Base-by-base conservation (phyloP, 2,329 filamentous ascomycete species). In the Cyphellophora attinorum region DNA sequence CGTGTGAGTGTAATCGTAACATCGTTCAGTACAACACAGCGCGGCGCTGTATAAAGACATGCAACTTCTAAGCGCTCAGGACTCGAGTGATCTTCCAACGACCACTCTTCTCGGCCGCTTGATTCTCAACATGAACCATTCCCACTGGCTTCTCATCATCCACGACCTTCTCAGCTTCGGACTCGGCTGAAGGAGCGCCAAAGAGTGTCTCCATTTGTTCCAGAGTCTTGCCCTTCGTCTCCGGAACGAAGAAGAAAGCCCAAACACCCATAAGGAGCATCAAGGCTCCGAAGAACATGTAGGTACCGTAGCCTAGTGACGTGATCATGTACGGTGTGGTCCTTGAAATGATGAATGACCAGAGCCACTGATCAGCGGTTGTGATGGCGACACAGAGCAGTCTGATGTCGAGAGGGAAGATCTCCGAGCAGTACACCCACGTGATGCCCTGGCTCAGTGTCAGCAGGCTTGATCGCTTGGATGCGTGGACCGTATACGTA, bases 371-470 rank as follows among this genome's bases (percentile, higher is more conserved):
- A 0, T 74, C 79, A 2, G 74, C 76, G 1, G 79, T 77, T 0
- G 70, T 79, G 29, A 83, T 63, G 2, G 77, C 70, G 5, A 84
- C 78, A 49, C 82, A 83, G 44, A 79, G 59, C 13, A 73, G 72
- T 33, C 80, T 63, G 8, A 84, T 62, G 25, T 79, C 65, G 0
- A 76, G 74, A 6, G 76, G 76, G 0, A 79, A 78, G 37, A 84
- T 83, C 56, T 84, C 79, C 18, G 70, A 72, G 3, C 81, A 72
- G 48, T 82, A 76, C 49, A 82, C 80, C 79, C 79, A 84, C 58
- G 76, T 80, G 23, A 76, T 75, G 0, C 78, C 77, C n/a, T n/a
- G n/a, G n/a, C n/a, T n/a, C n/a, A n/a, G n/a, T n/a, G n/a, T n/a
- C n/a, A n/a, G n/a, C n/a, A n/a, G n/a, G n/a, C n/a, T n/a, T n/a